phyloP scores from a whole-genome alignment of 371 early-diverging fungal species.

The Funneliformis caledonium region DNA sequence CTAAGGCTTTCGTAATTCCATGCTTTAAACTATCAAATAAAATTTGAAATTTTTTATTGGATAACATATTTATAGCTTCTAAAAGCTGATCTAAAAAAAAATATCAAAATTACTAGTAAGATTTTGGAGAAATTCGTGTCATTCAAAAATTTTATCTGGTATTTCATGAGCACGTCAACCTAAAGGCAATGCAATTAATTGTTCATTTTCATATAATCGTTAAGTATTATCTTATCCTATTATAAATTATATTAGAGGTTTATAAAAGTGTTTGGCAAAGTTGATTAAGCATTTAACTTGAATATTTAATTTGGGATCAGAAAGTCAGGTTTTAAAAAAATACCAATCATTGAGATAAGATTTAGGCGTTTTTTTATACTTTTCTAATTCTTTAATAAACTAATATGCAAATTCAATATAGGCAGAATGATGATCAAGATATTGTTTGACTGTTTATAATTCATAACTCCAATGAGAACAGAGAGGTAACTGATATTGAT shows the following conservation, averaged over 20 bases:
- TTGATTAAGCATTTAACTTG: background rate
- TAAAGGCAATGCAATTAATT: background rate
- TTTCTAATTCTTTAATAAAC: slow-evolving; percentile 9
- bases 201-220: background rate
- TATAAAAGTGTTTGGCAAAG: background rate
- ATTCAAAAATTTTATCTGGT: slow-evolving; percentile 4
- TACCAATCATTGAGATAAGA: slow-evolving; percentile 6
- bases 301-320: background rate
- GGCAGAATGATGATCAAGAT: no score
- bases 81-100: background rate
- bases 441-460: background rate
- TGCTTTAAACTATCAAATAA: background rate
- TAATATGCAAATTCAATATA: background rate
- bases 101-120: background rate
- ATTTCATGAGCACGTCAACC: background rate
- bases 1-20: background rate
- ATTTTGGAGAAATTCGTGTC: background rate
- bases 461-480: background rate
- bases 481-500: background rate
- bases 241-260: background rate
- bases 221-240: background rate
- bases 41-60: background rate
- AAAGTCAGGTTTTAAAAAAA: no score
- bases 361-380: background rate
- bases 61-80: background rate